A percentile compares a stretch with the other conserved stretches of the same genome.
Conservation (phyloP, 768 basidiomycete species). For the Macrolepiota dolichaula region DNA sequence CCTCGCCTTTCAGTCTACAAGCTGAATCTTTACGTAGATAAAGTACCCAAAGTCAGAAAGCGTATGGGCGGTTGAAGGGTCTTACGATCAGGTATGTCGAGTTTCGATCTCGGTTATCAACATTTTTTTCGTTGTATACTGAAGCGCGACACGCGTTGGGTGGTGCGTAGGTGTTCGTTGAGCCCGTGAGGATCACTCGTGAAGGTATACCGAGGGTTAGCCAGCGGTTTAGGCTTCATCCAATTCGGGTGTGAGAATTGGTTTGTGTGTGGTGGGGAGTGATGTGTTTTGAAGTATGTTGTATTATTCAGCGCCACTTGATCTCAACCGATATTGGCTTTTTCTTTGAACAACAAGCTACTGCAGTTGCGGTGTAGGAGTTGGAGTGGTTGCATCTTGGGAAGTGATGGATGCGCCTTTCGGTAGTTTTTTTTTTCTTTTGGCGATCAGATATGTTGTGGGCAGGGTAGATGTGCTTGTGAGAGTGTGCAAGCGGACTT, state of each 20-base stretch:
- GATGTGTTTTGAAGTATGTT: no score
- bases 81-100: not conserved
- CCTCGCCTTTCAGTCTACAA: no score
- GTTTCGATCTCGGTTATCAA: no score
- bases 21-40: not conserved
- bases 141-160: not conserved
- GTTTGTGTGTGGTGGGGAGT: no score
- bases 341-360: no score
- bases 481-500: no score
- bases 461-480: no score
- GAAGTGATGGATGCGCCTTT: not conserved
- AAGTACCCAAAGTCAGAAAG: not conserved
- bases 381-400: not conserved
- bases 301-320: no score
- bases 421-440: no score
- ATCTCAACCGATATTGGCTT: not conserved
- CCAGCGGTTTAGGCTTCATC: not conserved
- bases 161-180: not conserved
- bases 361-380: no score
- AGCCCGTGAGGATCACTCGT: not conserved
- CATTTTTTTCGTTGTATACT: not conserved
- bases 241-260: not conserved
- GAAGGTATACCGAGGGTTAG: not conserved
- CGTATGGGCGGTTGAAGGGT: not conserved
- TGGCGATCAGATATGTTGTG: not conserved